Conservation (phyloP, 2,329 filamentous ascomycete genomes). For the Fusarium sterilihyphosum region DNA sequence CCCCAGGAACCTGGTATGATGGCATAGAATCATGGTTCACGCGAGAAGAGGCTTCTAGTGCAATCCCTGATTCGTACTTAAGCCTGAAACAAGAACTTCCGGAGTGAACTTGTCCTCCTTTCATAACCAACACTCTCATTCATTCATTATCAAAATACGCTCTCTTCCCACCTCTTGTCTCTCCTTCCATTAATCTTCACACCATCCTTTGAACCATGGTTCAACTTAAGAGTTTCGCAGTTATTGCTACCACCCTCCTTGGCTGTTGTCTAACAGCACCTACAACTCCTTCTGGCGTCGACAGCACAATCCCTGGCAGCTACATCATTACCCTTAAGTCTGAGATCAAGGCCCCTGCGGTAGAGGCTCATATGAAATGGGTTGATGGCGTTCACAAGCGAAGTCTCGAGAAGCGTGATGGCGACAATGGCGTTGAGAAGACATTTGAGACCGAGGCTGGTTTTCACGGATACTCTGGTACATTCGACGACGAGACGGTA, state of each 20-base stretch:
- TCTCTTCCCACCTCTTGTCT: background rate
- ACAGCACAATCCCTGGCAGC: slow-evolving; percentile 49
- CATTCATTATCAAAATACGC: background rate
- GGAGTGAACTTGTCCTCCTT: background rate
- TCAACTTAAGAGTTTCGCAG: slow-evolving; percentile 40
- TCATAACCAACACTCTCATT: slow-evolving; percentile 18
- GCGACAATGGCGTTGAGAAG: slow-evolving; percentile 48
- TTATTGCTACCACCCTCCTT: slow-evolving; percentile 40
- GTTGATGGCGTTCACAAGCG: slow-evolving; percentile 64
- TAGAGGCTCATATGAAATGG: slow-evolving; percentile 59
- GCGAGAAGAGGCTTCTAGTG: background rate
- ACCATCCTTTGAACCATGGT: slow-evolving; percentile 39
- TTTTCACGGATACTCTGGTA: slow-evolving; percentile 56
- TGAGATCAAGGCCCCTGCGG: slow-evolving; percentile 53
- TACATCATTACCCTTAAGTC: slow-evolving; percentile 72
- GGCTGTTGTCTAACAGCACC: slow-evolving; percentile 33
- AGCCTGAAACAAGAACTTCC: background rate
- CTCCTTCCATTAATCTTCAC: background rate
- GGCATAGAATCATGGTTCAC: background rate
- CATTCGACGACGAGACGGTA: slow-evolving; percentile 54
- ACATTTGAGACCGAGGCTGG: slow-evolving; percentile 43
- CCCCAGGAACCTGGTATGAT: background rate
- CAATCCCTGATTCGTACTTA: slow-evolving; percentile 15
- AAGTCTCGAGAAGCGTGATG: slow-evolving; percentile 59
- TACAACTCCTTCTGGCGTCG: slow-evolving; percentile 18